A percentile compares a stretch with the other conserved stretches of the same genome.
Evolutionary conservation across 2,329 filamentous ascomycete genomes (phyloP).

Genomic region (Oidium heveae): DNA sequence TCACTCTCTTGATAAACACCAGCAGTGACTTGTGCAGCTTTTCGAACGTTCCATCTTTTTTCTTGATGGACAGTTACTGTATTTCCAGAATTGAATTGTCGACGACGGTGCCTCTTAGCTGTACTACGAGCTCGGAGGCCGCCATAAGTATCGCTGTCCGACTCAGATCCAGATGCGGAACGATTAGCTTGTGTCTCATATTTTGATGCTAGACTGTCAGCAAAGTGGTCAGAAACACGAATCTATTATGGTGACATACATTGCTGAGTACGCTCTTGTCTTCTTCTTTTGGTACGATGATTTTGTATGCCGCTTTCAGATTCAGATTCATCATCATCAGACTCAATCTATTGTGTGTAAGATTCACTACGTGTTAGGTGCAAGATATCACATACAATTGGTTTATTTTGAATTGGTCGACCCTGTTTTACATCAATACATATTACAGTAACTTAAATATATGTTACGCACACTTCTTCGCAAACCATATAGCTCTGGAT

Average conservation of each 20-base stretch:
- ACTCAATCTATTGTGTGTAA: slow-evolving; percentile 24
- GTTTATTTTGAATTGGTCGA: slow-evolving; percentile 28
- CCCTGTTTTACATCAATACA: slow-evolving; percentile 15
- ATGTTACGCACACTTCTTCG: slow-evolving; percentile 49
- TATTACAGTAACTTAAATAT: slow-evolving; percentile 11
- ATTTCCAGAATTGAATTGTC: slow-evolving; percentile 40
- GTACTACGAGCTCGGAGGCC: slow-evolving; percentile 42
- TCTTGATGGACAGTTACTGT: slow-evolving; percentile 44
- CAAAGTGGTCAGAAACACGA: neutral
- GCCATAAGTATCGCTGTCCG: slow-evolving; percentile 53
- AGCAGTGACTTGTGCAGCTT: slow-evolving; percentile 45
- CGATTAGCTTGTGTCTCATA: slow-evolving; percentile 27
- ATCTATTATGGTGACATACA: slow-evolving; percentile 21
- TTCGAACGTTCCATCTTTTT: slow-evolving; percentile 75
- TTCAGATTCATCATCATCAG: slow-evolving; percentile 22
- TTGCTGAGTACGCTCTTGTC: slow-evolving; percentile 35
- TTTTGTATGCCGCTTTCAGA: slow-evolving; percentile 45
- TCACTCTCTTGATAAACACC: slow-evolving; percentile 42
- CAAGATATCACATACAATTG: slow-evolving; percentile 21
- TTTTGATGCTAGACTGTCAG: slow-evolving; percentile 27
- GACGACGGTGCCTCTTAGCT: slow-evolving; percentile 56
- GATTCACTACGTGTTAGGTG: slow-evolving; percentile 1
- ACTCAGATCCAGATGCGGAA: slow-evolving; percentile 37
- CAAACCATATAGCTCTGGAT: slow-evolving; percentile 85
- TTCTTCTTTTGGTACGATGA: slow-evolving; percentile 36